Conservation (phyloP, 257 asterid species). For the Pogostemon cablin region DNA sequence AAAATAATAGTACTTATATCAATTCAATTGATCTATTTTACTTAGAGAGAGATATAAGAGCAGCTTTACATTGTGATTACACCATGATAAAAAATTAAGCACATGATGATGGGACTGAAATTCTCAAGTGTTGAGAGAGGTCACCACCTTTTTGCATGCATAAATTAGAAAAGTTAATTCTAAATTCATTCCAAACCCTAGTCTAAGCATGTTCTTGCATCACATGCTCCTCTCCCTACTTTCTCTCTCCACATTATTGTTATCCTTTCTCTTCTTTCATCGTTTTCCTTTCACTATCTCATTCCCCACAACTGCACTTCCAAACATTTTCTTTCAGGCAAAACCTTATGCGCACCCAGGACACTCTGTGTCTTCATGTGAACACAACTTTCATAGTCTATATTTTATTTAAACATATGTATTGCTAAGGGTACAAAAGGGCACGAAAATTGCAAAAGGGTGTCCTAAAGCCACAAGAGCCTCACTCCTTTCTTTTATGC, state of each 20-base stretch:
- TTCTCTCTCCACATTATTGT: constrained; percentile 43
- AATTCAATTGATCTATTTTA: too few relatives aligned
- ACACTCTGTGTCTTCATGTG: too few relatives aligned
- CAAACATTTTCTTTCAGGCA: too few relatives aligned
- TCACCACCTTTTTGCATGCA: constrained; percentile 26
- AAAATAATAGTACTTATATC: too few relatives aligned
- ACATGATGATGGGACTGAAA: constrained; percentile 37
- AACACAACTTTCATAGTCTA: too few relatives aligned
- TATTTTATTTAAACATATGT: too few relatives aligned
- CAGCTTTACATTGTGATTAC: constrained; percentile 31
- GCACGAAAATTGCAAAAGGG: too few relatives aligned
- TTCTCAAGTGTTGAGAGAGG: constrained; percentile 2
- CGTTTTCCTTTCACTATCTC: constrained; percentile 42
- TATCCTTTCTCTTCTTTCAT: constrained; percentile 40
- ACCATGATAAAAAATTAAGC: constrained; percentile 28
- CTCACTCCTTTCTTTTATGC: too few relatives aligned
- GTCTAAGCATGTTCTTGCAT: constrained; percentile 32
- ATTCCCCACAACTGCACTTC: constrained; percentile 33
- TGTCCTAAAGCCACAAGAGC: too few relatives aligned
- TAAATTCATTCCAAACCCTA: constrained; percentile 19
- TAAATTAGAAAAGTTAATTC: constrained; percentile 30
- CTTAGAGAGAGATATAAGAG: constrained; percentile 18
- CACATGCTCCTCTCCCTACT: constrained; percentile 44
- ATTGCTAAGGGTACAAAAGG: too few relatives aligned
- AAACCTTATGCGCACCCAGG: too few relatives aligned